Base-by-base conservation (phyloP, 2,329 filamentous ascomycete species). In the Hymenoscyphus infarciens region DNA sequence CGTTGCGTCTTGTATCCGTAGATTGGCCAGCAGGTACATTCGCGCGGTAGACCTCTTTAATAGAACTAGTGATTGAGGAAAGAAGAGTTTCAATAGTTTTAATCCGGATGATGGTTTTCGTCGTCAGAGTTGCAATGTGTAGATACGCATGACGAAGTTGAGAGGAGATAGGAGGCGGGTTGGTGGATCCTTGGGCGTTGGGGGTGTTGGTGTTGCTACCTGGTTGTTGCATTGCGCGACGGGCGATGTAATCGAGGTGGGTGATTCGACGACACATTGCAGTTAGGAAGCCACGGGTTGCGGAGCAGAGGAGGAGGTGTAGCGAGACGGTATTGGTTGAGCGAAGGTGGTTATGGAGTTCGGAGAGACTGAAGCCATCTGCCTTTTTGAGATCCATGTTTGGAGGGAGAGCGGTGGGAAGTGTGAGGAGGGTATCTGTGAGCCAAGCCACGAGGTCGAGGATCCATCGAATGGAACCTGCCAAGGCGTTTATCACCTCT, bases 401-500 rank as follows among this genome's bases (percentile, higher is more conserved):
- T 78, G 77, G 2, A 71, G 70, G 69, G 1, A 74, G 71, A 63
- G 86, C 83, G 57, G 81, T 79, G 57, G 82, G 77, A 11, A 88
- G 79, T 49, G 79, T 76, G 64, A 87, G 84, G 1, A 88, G 76
- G 19, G 79, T 79, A 68, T 88, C 84, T n/a, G 79, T 78, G 11
- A 88, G 73, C 83, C 85, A 88, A 2, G 82, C 79, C 55, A 88
- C 75, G 15, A 96, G 79, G 64, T 94, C 88, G 39, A 92, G 80
- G 0, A 85, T 85, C 93, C 93, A 97, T 71, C 84, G 87, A 3
- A 89, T 85, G 61, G 92, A 89, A 25, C 91, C 90, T 5, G 87
- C 83, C 11, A 96, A 78, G 54, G 87, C 84, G 49, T 87, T 84
- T 1, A 94, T 83, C 13, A 91, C 85, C 72, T 94, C 91, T 86